A percentile compares a stretch with the other conserved stretches of the same genome.
phyloP scores from a whole-genome alignment of 1,284 basidiomycete genomes.

The Ustilago curta region DNA sequence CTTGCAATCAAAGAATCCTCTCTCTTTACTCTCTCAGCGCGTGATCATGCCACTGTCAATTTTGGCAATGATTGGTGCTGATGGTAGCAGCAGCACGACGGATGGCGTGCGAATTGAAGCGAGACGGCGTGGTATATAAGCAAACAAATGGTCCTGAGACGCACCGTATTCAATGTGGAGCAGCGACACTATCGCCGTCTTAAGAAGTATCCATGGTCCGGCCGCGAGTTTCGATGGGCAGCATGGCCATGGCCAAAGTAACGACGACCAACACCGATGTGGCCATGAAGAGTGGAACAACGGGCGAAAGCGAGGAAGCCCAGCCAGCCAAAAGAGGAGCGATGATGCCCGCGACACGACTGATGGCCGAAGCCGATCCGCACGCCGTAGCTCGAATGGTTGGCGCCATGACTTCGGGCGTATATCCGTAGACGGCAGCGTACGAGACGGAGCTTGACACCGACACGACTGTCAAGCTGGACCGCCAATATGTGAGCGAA shows the following conservation, averaged over 20 bases:
- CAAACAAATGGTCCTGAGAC: not conserved
- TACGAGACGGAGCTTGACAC: slow-evolving; percentile 63
- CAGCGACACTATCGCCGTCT: slow-evolving; percentile 2
- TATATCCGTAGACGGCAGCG: slow-evolving; percentile 65
- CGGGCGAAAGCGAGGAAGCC: slow-evolving; percentile 36
- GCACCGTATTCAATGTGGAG: not conserved
- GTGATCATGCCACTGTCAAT: not conserved
- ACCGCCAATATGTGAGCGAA: slow-evolving; percentile 29
- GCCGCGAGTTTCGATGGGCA: slow-evolving; percentile 53
- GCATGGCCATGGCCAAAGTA: slow-evolving; percentile 33
- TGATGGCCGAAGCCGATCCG: slow-evolving; percentile 61
- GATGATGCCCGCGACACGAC: slow-evolving; percentile 62
- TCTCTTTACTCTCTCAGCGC: not conserved
- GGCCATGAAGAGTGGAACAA: slow-evolving; percentile 45
- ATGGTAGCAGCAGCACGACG: no score
- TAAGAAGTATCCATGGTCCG: slow-evolving; percentile 13
- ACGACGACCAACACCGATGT: slow-evolving; percentile 33
- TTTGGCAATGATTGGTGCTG: not conserved
- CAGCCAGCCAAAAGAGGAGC: slow-evolving; percentile 63
- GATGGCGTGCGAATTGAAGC: no score
- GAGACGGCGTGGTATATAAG: no score
- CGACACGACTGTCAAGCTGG: slow-evolving; percentile 49
- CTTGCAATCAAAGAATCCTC: slow-evolving; percentile 26
- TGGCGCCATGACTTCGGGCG: slow-evolving; percentile 65
- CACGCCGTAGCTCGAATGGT: slow-evolving; percentile 61